A percentile compares a stretch with the other conserved stretches of the same genome.
Conservation (phyloP, 768 basidiomycete genomes). For the Serendipita vermifera region DNA sequence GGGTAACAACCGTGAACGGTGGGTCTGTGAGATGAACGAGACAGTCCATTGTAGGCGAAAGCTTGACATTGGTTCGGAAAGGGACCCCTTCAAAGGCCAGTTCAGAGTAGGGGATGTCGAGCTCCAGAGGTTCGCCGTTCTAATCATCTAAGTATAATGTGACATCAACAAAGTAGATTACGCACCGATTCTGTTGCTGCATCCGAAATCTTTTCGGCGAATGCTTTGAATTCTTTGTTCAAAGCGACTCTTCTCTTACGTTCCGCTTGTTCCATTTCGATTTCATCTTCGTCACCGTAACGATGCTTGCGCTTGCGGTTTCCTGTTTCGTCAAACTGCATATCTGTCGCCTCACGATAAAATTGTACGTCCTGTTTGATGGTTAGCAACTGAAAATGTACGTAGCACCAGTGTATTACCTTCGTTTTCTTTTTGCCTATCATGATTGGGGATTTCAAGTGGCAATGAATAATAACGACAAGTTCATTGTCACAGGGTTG, state of each 20-base stretch:
- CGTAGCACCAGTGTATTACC: conserved; percentile 28
- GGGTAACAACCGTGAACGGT: conserved; percentile 90
- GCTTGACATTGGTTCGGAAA: conserved; percentile 82
- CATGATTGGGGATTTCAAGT: conserved; percentile 92
- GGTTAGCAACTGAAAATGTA: background rate
- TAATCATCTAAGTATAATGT: conserved; percentile 24
- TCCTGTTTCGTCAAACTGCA: conserved; percentile 98
- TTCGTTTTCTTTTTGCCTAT: conserved; percentile 98
- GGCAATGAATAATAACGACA: conserved; percentile 84
- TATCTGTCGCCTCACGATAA: conserved; percentile 93
- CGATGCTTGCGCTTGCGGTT: conserved; percentile 94
- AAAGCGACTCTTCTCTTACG: conserved; percentile 74
- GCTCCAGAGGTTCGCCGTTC: conserved; percentile 75
- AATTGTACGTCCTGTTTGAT: conserved; percentile 81
- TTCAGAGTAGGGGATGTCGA: conserved; percentile 95
- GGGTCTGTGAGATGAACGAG: conserved; percentile 89
- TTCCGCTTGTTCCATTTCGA: conserved; percentile 97
- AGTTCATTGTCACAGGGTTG: conserved; percentile 96
- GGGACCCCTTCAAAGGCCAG: conserved; percentile 96
- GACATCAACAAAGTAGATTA: background rate
- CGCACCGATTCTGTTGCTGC: conserved; percentile 64
- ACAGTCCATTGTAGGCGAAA: conserved; percentile 95
- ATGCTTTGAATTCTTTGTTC: conserved; percentile 89
- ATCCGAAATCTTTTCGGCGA: conserved; percentile 85
- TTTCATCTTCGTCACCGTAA: conserved; percentile 97